phyloP scores from a whole-genome alignment of 345 rosid genomes.

The Anastatica hierochuntica region DNA sequence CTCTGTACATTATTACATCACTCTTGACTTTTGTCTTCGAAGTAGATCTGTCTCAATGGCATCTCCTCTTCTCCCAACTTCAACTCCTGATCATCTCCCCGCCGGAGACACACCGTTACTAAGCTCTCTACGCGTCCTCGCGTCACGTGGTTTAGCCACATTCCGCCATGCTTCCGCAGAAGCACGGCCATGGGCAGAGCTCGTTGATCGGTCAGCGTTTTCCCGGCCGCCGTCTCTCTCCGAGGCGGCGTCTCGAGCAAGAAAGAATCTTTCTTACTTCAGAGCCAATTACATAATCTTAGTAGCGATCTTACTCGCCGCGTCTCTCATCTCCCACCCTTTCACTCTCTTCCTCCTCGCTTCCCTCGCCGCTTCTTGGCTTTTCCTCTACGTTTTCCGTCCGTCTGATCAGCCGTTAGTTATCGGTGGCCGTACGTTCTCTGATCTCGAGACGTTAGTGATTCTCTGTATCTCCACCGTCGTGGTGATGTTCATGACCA shows the following conservation, averaged over 20 bases:
- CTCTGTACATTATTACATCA: background rate
- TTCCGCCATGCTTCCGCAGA: slow-evolving; percentile 23
- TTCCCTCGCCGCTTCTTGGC: slow-evolving; percentile 35
- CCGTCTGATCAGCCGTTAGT: slow-evolving; percentile 39
- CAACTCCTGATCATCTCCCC: slow-evolving; percentile 18
- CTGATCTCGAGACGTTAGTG: slow-evolving; percentile 35
- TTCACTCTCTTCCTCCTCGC: slow-evolving; percentile 33
- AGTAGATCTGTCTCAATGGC: slow-evolving; percentile 22
- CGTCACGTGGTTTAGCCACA: slow-evolving; percentile 18
- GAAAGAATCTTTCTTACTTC: slow-evolving; percentile 39
- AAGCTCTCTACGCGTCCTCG: slow-evolving; percentile 13
- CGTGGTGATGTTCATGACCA: slow-evolving; percentile 39
- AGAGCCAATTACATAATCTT: slow-evolving; percentile 32
- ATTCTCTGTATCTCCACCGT: slow-evolving; percentile 30
- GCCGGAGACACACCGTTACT: slow-evolving; percentile 13
- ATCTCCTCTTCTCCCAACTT: slow-evolving; percentile 30
- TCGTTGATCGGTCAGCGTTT: slow-evolving; percentile 33
- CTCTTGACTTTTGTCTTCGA: slow-evolving; percentile 8
- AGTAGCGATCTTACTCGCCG: slow-evolving; percentile 26
- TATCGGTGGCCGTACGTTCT: slow-evolving; percentile 36
- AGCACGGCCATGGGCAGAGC: slow-evolving; percentile 39
- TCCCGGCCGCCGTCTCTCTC: slow-evolving; percentile 36
- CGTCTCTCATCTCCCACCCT: slow-evolving; percentile 36
- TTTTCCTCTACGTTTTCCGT: slow-evolving; percentile 40
- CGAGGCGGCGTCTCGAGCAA: slow-evolving; percentile 32